Conservation (phyloP, 768 basidiomycete species). For the Kwoniella sp. region DNA sequence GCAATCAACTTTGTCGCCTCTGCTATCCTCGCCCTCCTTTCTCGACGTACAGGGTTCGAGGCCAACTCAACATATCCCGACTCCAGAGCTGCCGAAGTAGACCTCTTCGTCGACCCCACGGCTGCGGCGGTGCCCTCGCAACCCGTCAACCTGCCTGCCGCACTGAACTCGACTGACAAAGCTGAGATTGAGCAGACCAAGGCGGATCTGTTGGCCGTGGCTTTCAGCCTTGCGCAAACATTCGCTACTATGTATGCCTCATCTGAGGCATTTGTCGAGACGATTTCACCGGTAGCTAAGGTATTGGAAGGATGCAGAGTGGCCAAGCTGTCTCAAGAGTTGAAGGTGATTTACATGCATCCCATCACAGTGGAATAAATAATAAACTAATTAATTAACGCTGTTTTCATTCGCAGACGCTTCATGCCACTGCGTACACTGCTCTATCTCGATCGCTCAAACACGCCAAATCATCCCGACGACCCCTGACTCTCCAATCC, state of each 20-base stretch:
- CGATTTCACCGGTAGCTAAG: slow-evolving; percentile 69
- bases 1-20: slow-evolving; percentile 78
- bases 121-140: slow-evolving; percentile 21
- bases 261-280: slow-evolving; percentile 72
- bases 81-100: slow-evolving; percentile 21
- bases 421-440: slow-evolving; percentile 60
- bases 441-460: slow-evolving; percentile 67
- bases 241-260: slow-evolving; percentile 77
- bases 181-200: slow-evolving; percentile 63
- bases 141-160: slow-evolving; percentile 23
- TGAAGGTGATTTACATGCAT: slow-evolving; percentile 62
- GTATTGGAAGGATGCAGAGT: slow-evolving; percentile 64
- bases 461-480: slow-evolving; percentile 71
- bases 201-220: slow-evolving; percentile 67
- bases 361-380: too few relatives aligned
- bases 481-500: slow-evolving; percentile 77
- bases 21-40: slow-evolving; percentile 71
- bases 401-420: slow-evolving; percentile 58
- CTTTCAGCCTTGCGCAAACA: slow-evolving; percentile 70
- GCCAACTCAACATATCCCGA: slow-evolving; percentile 31
- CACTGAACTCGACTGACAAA: slow-evolving; percentile 8
- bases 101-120: slow-evolving; percentile 16
- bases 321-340: slow-evolving; percentile 59
- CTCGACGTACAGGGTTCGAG: slow-evolving; percentile 51
- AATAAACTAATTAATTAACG: too few relatives aligned